A percentile compares a stretch with the other conserved stretches of the same genome.
phyloP scores from a whole-genome alignment of 768 basidiomycete species.

The Trametes villosa region DNA sequence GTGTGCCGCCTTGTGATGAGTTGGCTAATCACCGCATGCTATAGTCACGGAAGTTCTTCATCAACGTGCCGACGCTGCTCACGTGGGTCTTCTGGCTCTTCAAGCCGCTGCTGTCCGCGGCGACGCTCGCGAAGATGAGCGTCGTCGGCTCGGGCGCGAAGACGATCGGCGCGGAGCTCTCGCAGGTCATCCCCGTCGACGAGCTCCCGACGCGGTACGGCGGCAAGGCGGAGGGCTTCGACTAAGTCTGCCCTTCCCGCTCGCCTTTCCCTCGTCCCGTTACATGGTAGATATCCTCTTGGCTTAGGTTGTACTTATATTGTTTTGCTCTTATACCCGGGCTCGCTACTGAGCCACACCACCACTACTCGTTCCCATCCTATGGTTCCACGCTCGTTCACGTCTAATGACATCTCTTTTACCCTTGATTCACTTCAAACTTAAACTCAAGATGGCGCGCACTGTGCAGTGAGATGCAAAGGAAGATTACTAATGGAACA shows the following conservation, averaged over 20 bases:
- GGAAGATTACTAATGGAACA: constrained; percentile 27
- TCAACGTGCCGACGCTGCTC: constrained; percentile 77
- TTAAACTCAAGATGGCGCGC: not conserved
- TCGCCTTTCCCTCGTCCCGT: not conserved
- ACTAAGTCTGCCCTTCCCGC: not conserved
- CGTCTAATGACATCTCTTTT: not conserved
- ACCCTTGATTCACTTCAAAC: not conserved
- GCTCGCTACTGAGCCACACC: not conserved
- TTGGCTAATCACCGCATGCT: too few species aligned
- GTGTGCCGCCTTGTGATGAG: too few species aligned
- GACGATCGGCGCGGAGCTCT: constrained; percentile 61
- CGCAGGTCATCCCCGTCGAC: constrained; percentile 55
- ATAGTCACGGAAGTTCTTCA: constrained; percentile 79
- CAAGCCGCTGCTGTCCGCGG: constrained; percentile 71
- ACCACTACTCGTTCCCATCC: not conserved
- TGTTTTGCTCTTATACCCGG: not conserved
- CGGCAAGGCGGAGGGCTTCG: constrained; percentile 60
- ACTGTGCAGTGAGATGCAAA: constrained; percentile 1
- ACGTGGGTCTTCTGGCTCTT: constrained; percentile 87
- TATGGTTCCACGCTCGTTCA: not conserved
- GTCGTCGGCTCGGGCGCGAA: constrained; percentile 71
- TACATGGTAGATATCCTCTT: too few species aligned
- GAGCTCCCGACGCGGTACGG: constrained; percentile 76
- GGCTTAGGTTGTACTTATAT: not conserved
- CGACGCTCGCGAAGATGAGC: constrained; percentile 80